Conservation (phyloP, 306 rosid genomes). For the Quercus variabilis region DNA sequence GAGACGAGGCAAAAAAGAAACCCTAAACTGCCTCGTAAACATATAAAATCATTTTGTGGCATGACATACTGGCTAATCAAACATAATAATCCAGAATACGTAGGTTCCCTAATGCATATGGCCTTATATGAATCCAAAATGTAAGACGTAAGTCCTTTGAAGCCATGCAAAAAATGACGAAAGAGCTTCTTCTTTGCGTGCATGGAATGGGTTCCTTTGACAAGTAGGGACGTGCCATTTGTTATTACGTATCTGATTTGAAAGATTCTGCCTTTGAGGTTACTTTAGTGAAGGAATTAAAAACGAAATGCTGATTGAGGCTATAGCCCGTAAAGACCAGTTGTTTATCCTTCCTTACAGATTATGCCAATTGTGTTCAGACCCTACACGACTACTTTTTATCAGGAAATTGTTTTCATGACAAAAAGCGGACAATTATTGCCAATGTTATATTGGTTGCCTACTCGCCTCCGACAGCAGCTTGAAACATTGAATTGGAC, state of each 20-base stretch:
- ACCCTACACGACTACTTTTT: no score
- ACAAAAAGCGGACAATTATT: no score
- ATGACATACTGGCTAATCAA: no score
- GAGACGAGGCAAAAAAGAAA: no score
- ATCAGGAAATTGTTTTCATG: no score
- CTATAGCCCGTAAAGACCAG: conserved; percentile 6
- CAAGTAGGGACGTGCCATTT: conserved; percentile 48
- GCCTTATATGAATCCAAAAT: conserved; percentile 42
- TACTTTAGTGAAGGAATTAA: background rate
- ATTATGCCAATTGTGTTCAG: background rate
- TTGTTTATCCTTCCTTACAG: background rate
- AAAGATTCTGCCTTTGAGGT: conserved; percentile 6
- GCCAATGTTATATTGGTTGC: no score
- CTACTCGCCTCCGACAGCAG: no score
- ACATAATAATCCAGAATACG: background rate
- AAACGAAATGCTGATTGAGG: conserved; percentile 4
- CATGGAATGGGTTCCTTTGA: conserved; percentile 59
- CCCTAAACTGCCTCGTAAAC: no score
- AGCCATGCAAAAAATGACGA: conserved; percentile 69
- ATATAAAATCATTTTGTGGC: no score
- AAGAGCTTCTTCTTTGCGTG: conserved; percentile 53
- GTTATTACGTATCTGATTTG: conserved; percentile 42
- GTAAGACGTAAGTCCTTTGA: conserved; percentile 33
- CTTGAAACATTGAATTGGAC: no score
- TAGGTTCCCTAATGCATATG: conserved; percentile 1